Evolutionary conservation across 371 early-diverging fungal species (phyloP).

Genomic region (Mortierella sp.): DNA sequence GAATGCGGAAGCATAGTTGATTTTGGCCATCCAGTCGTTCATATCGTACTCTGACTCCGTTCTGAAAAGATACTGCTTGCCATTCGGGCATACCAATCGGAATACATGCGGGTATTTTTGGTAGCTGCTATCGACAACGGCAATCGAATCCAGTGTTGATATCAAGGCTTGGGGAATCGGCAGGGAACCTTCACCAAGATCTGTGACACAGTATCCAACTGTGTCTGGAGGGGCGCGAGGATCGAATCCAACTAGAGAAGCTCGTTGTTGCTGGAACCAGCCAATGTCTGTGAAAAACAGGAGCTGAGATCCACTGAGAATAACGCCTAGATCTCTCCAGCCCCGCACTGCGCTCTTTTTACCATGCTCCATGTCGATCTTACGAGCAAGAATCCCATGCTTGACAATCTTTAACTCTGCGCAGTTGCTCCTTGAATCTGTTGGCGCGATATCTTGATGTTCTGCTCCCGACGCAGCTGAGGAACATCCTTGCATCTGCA

Average conservation of each 20-base stretch:
- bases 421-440: conserved; percentile 23
- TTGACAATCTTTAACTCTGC: conserved; percentile 76
- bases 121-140: conserved; percentile 77
- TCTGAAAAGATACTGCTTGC: conserved; percentile 77
- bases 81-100: conserved; percentile 75
- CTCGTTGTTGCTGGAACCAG: conserved; percentile 57
- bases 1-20: conserved; percentile 83
- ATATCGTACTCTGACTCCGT: conserved; percentile 74
- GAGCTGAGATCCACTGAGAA: conserved; percentile 81
- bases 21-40: conserved; percentile 85
- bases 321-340: conserved; percentile 82
- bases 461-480: conserved; percentile 1
- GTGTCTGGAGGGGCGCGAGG: conserved; percentile 34
- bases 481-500: neutral
- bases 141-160: conserved; percentile 74
- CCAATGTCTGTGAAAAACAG: conserved; percentile 74
- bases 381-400: conserved; percentile 75
- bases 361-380: conserved; percentile 79
- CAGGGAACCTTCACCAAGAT: conserved; percentile 35
- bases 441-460: too few relatives aligned
- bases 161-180: conserved; percentile 66
- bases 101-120: conserved; percentile 83
- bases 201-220: conserved; percentile 42
- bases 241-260: conserved; percentile 32
- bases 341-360: conserved; percentile 75